phyloP scores from a whole-genome alignment of 2,329 filamentous ascomycete species.

The Sporothrix brasiliensis region DNA sequence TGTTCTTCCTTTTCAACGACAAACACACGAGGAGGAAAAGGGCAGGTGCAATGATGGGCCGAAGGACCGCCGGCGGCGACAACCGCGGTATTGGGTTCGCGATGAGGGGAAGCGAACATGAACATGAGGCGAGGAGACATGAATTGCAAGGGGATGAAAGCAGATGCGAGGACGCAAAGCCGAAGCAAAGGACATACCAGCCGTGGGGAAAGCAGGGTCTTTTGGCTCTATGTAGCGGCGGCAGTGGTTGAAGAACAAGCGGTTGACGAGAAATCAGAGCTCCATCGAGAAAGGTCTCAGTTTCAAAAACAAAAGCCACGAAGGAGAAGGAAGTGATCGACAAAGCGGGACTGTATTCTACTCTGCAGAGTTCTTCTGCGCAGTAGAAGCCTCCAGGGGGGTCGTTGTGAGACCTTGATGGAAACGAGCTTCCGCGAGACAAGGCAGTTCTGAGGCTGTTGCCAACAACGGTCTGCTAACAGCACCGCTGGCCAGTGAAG shows the following conservation, averaged over 20 bases:
- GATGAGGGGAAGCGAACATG: slow-evolving; percentile 16
- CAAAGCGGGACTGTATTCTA: background rate
- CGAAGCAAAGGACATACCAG: slow-evolving; percentile 11
- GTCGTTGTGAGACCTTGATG: background rate
- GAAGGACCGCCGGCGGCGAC: slow-evolving; percentile 28
- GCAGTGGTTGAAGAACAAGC: background rate
- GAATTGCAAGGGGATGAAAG: background rate
- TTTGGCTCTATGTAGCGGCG: background rate
- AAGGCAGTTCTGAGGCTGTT: background rate
- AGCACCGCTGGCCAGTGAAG: background rate
- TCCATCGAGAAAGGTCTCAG: background rate
- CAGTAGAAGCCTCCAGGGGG: background rate
- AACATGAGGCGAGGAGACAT: background rate
- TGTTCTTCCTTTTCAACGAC: background rate
- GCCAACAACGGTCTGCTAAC: background rate
- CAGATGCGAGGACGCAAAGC: slow-evolving; percentile 8
- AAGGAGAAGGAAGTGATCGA: slow-evolving; percentile 9
- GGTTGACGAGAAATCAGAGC: background rate
- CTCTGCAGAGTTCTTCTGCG: background rate
- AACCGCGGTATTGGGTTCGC: slow-evolving; percentile 17
- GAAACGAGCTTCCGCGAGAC: background rate
- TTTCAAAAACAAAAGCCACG: background rate
- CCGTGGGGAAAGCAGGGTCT: background rate
- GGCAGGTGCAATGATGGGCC: slow-evolving; percentile 19
- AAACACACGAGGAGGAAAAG: slow-evolving; percentile 1